These are phyloP conservation scores for Vanrija sp. DNA, from an alignment of 1,284 basidiomycete species.

Conservation along the genomic window DNA sequence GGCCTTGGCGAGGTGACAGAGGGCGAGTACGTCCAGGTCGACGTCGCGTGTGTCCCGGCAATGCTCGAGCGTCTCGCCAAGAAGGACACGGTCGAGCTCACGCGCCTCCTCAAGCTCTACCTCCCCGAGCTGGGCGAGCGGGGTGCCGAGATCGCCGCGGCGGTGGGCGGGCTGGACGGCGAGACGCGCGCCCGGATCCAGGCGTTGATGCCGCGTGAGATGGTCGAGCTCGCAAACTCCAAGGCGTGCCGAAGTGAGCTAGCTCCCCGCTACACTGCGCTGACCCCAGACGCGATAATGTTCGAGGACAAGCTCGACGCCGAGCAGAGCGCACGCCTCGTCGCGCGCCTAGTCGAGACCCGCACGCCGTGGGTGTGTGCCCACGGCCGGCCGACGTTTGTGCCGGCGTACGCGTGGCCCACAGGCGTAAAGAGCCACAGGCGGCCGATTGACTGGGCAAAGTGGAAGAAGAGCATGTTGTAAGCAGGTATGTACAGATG, in stretches of 20 bases:
- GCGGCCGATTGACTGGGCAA: constrained; percentile 24
- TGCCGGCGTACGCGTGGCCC: constrained; percentile 40
- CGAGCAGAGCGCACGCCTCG: constrained; percentile 66
- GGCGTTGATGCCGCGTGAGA: constrained; percentile 69
- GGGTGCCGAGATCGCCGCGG: constrained; percentile 30
- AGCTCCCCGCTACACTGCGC: constrained; percentile 19
- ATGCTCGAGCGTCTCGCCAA: constrained; percentile 49
- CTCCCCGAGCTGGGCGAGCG: constrained; percentile 25
- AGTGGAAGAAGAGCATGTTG: constrained; percentile 7
- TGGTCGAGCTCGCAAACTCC: constrained; percentile 80
- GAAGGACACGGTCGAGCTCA: constrained; percentile 32
- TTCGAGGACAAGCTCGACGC: constrained; percentile 76
- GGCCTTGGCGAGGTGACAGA: constrained; percentile 48
- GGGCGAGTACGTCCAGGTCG: constrained; percentile 45
- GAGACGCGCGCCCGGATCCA: constrained; percentile 56
- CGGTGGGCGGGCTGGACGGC: constrained; percentile 19
- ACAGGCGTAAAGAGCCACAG: not conserved
- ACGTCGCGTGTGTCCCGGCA: constrained; percentile 41
- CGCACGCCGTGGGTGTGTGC: constrained; percentile 89
- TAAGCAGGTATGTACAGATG: not conserved
- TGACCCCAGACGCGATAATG: constrained; percentile 79
- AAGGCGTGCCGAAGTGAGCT: constrained; percentile 81
- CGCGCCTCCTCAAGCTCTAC: constrained; percentile 33
- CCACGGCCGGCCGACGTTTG: constrained; percentile 61
- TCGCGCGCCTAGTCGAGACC: constrained; percentile 64